Evolutionary conservation across 208 protist genomes (phyloP).

Genomic region (Acanthamoeba pearcei): DNA sequence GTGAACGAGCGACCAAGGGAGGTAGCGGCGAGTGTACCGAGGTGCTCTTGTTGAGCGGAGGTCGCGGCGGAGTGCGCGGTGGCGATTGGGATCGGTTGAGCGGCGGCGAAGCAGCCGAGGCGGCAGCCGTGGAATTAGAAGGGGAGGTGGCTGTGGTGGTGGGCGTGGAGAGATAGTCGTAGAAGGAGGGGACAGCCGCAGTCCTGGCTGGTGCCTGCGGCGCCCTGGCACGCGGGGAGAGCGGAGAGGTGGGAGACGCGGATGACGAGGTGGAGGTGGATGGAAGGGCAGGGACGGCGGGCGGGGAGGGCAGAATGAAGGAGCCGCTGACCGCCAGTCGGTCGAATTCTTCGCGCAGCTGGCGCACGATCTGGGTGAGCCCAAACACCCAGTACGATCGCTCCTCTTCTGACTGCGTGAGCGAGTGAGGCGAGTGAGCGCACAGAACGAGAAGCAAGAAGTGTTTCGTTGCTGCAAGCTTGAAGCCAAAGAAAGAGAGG

Average conservation of each 20-base stretch:
- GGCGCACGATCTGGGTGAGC: slow-evolving; percentile 23
- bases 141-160: background rate
- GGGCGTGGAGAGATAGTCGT: slow-evolving; percentile 45
- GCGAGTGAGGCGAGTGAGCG: background rate
- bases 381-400: slow-evolving; percentile 60
- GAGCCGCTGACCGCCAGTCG: background rate
- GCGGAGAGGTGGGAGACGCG: background rate
- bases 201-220: no score
- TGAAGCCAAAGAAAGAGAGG: background rate
- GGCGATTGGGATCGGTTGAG: background rate
- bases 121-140: background rate
- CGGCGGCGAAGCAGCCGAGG: background rate
- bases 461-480: background rate
- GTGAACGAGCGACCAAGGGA: background rate
- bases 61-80: background rate
- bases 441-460: no score
- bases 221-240: background rate
- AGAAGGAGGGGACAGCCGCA: background rate
- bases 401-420: slow-evolving; percentile 32
- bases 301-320: background rate
- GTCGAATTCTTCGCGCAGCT: slow-evolving; percentile 49
- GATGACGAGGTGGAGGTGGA: background rate
- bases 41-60: background rate
- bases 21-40: background rate
- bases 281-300: background rate